Base-by-base conservation (phyloP, 2,329 filamentous ascomycete species). In the Colletotrichum filicis region DNA sequence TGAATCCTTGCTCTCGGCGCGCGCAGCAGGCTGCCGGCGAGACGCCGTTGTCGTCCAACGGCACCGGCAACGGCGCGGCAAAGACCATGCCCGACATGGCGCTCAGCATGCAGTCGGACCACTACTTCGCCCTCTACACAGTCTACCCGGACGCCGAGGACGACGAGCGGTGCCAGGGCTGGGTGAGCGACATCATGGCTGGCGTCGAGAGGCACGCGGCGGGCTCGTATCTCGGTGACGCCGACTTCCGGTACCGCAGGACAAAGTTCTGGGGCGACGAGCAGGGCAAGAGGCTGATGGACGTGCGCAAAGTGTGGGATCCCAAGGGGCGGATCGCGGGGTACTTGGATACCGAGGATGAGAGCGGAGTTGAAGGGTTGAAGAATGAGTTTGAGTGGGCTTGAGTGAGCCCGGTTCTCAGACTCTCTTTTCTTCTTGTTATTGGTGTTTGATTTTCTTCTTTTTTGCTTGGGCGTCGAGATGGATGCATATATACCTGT, bases 71-170 rank as follows among this genome's bases (percentile, higher is more conserved):
- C 28, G 4, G 32, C 57, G 11, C 56, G 5, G 49, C 9, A 8
- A 28, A 24, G 57, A 57, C 73, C 35, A 78, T 85, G 46, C 81
- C 83, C 1, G 85, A 87, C 69, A 90, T 90, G 88, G 88, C 88
- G 4, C 79, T 89, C 16, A 87, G 83, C 32, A 84, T 89, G 84
- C 87, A 89, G 67, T 84, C 83, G 0, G 88, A 90, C 75, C 87
- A 90, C 77, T 90, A 90, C 77, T 86, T 90, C 76, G 87, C 88
- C 1, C 66, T 87, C 3, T 90, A 90, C 75, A 82, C 85, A 0
- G 79, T 88, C 2, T 90, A 86, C 84, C 84, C 88, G 61, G 79
- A 87, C 28, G 80, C 78, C 22, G 73, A 76, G 2, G 86, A 89
- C 52, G 88, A 89, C 72, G 77, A 76, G 0, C 73, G 75, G n/a